Evolutionary conservation across 2,329 filamentous ascomycete genomes (phyloP).

Genomic region (Nemania bipapillata): DNA sequence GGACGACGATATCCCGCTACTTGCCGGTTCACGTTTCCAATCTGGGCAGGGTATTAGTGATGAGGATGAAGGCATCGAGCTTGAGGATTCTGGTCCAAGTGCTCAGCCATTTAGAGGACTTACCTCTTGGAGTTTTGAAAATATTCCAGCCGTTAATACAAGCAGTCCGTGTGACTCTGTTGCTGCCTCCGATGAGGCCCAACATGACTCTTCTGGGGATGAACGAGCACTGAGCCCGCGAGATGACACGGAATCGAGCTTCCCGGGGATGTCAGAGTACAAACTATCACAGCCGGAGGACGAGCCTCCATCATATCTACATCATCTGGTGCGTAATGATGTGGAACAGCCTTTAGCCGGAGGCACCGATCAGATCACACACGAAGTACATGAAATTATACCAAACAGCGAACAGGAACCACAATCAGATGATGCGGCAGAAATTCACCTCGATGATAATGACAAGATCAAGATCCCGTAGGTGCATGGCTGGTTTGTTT

Average conservation of each 20-base stretch:
- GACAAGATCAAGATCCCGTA: conserved; percentile 49
- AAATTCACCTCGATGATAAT: conserved; percentile 62
- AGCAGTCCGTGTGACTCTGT: conserved; percentile 47
- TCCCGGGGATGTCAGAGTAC: conserved; percentile 49
- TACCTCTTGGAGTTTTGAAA: conserved; percentile 61
- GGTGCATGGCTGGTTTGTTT: not conserved
- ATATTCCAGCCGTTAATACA: conserved; percentile 51
- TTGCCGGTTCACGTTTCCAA: conserved; percentile 50
- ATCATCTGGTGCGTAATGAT: conserved; percentile 36
- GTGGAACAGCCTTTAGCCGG: conserved; percentile 27
- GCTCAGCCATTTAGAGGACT: conserved; percentile 44
- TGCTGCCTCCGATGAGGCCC: conserved; percentile 53
- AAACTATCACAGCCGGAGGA: conserved; percentile 42
- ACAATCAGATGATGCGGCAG: conserved; percentile 60
- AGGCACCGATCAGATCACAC: conserved; percentile 43
- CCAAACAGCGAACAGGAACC: conserved; percentile 52
- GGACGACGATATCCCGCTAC: conserved; percentile 42
- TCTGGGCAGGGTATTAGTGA: conserved; percentile 58
- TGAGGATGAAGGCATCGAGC: conserved; percentile 60
- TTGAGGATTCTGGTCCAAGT: conserved; percentile 49
- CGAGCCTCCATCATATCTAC: conserved; percentile 40
- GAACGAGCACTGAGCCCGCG: conserved; percentile 49
- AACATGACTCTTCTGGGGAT: conserved; percentile 53
- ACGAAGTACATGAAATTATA: conserved; percentile 56
- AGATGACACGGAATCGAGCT: conserved; percentile 43